Percentiles rank a stretch among this genome's conserved stretches.
phyloP scores from a whole-genome alignment of 306 rosid genomes.

The Begonia fuchsioides region DNA sequence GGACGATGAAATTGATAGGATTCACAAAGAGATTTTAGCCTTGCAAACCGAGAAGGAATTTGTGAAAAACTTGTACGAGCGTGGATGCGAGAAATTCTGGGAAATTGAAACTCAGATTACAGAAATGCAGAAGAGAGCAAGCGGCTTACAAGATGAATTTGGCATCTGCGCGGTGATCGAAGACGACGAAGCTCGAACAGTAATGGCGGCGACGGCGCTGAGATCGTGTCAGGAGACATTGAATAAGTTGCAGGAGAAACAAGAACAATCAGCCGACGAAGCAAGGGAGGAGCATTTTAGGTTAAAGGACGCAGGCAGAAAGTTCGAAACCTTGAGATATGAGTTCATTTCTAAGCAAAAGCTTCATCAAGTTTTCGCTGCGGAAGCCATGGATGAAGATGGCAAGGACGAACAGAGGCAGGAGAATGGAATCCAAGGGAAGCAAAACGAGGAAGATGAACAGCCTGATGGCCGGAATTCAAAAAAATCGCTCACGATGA shows the following conservation, averaged over 20 bases:
- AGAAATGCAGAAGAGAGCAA: constrained; percentile 47
- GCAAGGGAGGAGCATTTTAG: constrained; percentile 29
- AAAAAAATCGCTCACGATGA: constrained; percentile 25
- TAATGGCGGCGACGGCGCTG: constrained; percentile 75
- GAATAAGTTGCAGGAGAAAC: constrained; percentile 36
- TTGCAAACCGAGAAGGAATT: constrained; percentile 87
- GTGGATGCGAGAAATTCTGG: constrained; percentile 55
- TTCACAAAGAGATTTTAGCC: constrained; percentile 65
- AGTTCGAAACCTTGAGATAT: constrained; percentile 29
- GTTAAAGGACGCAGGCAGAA: constrained; percentile 28
- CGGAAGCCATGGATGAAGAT: not conserved
- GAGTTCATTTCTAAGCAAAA: constrained; percentile 19
- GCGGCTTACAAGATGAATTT: constrained; percentile 60
- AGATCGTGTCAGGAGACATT: constrained; percentile 62
- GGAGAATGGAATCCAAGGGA: constrained; percentile 9
- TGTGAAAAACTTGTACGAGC: constrained; percentile 58
- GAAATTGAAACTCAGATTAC: constrained; percentile 51
- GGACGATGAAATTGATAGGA: constrained; percentile 39
- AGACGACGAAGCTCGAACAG: constrained; percentile 61
- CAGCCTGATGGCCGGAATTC: constrained; percentile 29
- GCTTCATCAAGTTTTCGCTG: not conserved
- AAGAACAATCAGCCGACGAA: constrained; percentile 37
- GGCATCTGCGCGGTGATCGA: constrained; percentile 31
- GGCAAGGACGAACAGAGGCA: constrained; percentile 5
- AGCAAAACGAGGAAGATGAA: constrained; percentile 21